Base-by-base conservation (phyloP, 2,329 filamentous ascomycete genomes). In the Aspergillus japonicus region DNA sequence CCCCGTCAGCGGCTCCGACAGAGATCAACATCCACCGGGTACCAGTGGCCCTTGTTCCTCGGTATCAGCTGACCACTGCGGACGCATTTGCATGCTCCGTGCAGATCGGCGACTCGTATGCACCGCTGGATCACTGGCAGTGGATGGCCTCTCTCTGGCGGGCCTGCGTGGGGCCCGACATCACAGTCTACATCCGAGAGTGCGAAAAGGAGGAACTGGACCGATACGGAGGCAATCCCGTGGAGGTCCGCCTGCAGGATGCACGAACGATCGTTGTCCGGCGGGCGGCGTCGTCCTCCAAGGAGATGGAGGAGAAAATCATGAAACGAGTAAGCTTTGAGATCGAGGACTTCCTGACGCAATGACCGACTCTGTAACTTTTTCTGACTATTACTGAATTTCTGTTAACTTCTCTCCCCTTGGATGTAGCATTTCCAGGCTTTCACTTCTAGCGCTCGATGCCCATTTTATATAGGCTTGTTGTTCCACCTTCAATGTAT, bases 61-160 rank as follows among this genome's bases (percentile, higher is more conserved):
- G 90, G 23, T 97, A 92, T 75, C 91, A 92, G 62, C 85, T 97
- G 47, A 89, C 88, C 12, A 84, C 89, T 0, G 89, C 91, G 1
- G 90, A 97, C 72, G 80, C 82, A 51, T 94, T 89, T 72, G 90
- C 92, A 1, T 86, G 85, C 57, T 81, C 83, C 14, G 87, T 93
- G 48, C 89, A 90, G 1, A 92, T 96, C 65, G 80, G 83, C 19
- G 92, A 96, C 71, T 82, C 83, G 6, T 96, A 96, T 73, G 85
- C 87, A 16, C 87, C 90, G 0, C 83, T 90, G n/a, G 92, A 96
- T 69, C 94, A 98, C 77, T 98, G 94, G 92, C 90, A 96, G 75
- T 98, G 94, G 94, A 92, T 95, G 81, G 94, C 94, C 39, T 94
- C 90, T 48, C 84, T 97, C 23, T 98, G 94, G 94, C 87, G 93